phyloP scores from a whole-genome alignment of 768 basidiomycete species.

The Pisolithus sp. region DNA sequence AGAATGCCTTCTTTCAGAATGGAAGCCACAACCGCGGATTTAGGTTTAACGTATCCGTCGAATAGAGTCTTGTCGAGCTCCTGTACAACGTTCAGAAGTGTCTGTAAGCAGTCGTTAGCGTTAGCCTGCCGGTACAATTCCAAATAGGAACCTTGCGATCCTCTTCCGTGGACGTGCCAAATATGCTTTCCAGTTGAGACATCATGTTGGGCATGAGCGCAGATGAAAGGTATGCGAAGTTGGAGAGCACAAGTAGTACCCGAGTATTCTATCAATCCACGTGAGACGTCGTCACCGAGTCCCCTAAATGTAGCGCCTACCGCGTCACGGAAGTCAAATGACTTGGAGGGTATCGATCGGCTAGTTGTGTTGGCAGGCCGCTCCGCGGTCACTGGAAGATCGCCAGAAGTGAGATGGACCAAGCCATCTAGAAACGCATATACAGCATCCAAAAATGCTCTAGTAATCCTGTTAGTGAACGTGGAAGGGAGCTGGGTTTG shows the following conservation, averaged over 20 bases:
- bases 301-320: conserved; percentile 34
- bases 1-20: conserved; percentile 79
- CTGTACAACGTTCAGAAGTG: conserved; percentile 67
- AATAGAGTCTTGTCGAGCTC: conserved; percentile 88
- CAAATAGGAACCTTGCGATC: conserved; percentile 55
- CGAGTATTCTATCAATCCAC: conserved; percentile 63
- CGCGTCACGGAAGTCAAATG: conserved; percentile 52
- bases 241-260: conserved; percentile 82
- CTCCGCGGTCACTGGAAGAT: conserved; percentile 36
- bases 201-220: conserved; percentile 74
- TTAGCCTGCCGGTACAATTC: background rate
- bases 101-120: conserved; percentile 32
- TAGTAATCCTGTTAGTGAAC: conserved; percentile 69
- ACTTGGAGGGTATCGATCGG: conserved; percentile 21
- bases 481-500: conserved; percentile 58
- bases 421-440: conserved; percentile 86
- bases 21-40: conserved; percentile 56
- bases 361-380: background rate
- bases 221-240: conserved; percentile 71
- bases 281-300: background rate
- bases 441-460: conserved; percentile 77
- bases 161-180: conserved; percentile 62
- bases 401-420: conserved; percentile 70
- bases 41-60: conserved; percentile 79
- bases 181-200: conserved; percentile 68